Conservation (phyloP, 1,139 yeast species). For the Tardiomyces depauwii region DNA sequence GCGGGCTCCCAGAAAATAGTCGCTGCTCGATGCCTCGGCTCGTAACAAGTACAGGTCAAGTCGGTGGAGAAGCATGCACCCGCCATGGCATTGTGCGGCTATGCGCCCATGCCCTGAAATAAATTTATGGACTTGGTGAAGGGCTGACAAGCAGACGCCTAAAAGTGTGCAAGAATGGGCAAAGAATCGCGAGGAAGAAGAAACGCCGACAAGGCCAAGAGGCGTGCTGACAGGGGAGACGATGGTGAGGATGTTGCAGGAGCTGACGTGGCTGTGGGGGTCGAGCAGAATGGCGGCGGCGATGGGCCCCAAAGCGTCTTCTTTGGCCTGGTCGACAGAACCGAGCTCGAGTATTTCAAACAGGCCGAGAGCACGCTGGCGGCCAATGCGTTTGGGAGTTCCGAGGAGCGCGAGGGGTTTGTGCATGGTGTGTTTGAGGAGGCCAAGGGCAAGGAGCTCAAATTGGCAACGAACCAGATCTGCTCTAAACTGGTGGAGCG, state of each 20-base stretch:
- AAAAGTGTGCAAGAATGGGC: not conserved
- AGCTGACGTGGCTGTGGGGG: no score
- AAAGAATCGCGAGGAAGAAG: not conserved
- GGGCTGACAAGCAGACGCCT: no score
- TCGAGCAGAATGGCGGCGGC: no score
- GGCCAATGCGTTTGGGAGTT: constrained; percentile 62
- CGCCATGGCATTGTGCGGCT: no score
- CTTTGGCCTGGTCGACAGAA: constrained; percentile 76
- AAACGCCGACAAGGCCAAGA: not conserved
- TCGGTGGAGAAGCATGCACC: no score
- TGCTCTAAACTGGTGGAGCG: constrained; percentile 91
- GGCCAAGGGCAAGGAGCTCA: constrained; percentile 79
- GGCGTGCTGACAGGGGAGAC: not conserved
- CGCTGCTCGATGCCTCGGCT: no score
- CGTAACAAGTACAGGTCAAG: no score
- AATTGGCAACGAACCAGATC: constrained; percentile 86
- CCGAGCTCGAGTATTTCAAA: constrained; percentile 81
- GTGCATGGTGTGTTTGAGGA: constrained; percentile 74
- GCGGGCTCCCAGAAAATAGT: no score
- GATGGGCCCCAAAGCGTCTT: constrained; percentile 25
- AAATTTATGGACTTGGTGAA: no score
- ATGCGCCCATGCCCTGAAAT: no score
- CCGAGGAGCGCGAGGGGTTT: constrained; percentile 66
- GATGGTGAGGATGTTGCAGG: not conserved
- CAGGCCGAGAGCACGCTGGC: constrained; percentile 83